These are phyloP conservation scores for Talaromyces stipitatus DNA, from an alignment of 495 filamentous ascomycete genomes.

Conservation along the genomic window DNA sequence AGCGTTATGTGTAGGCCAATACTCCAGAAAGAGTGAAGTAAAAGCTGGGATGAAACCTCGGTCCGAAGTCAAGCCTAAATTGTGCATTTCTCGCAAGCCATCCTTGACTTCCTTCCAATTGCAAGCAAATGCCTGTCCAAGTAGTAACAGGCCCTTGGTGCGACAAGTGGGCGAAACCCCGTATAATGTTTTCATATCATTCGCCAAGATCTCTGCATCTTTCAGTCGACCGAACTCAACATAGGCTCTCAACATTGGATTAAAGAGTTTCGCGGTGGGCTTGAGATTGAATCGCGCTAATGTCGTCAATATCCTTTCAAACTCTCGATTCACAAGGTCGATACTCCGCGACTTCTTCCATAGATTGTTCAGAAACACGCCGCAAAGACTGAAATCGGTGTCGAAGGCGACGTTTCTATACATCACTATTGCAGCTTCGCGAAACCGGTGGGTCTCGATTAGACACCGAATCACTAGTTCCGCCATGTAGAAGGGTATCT, in stretches of 20 bases:
- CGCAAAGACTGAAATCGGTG: constrained; percentile 27
- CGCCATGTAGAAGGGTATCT: constrained; percentile 22
- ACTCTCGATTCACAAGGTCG: constrained; percentile 27
- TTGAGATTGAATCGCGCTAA: constrained; percentile 18
- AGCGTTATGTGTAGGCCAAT: constrained; percentile 29
- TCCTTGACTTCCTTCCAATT: constrained; percentile 35
- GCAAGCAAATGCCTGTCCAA: constrained; percentile 27
- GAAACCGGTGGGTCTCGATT: constrained; percentile 32
- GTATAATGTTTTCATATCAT: constrained; percentile 26
- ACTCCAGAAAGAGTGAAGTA: constrained; percentile 39
- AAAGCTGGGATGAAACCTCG: constrained; percentile 25
- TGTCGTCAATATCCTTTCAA: constrained; percentile 21
- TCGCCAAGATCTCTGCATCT: constrained; percentile 29
- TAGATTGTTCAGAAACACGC: constrained; percentile 31
- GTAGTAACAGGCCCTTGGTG: constrained; percentile 30
- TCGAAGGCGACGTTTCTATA: constrained; percentile 24
- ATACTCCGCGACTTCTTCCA: constrained; percentile 38
- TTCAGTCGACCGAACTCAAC: constrained; percentile 27
- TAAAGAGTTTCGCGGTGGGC: constrained; percentile 35
- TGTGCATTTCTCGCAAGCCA: constrained; percentile 31
- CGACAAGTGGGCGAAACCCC: constrained; percentile 25
- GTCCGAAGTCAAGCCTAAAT: constrained; percentile 21
- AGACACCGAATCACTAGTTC: constrained; percentile 34
- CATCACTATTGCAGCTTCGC: constrained; percentile 28
- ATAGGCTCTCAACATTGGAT: constrained; percentile 34